Base-by-base conservation (phyloP, 106 monocot species). In the Phalaenopsis aphrodite region DNA sequence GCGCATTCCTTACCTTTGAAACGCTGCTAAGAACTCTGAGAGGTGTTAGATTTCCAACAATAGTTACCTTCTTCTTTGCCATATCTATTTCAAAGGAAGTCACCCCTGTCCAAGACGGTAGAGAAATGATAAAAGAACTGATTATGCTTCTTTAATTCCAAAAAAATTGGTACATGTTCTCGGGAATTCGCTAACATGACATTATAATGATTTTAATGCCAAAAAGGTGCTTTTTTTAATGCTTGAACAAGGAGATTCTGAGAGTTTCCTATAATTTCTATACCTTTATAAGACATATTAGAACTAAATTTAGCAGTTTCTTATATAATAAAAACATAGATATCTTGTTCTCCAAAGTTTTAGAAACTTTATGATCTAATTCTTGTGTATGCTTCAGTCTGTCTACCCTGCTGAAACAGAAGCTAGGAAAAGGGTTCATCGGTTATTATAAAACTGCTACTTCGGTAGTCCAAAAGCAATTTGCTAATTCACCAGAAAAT, bases 1-100 rank as follows among this genome's bases (percentile, higher is more conserved):
- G 75, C 1, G 90, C 90, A 49, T 87, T 91, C 80, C 91, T 94
- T 66, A 94, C 88, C 86, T 91, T 94, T 37, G 94, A 91, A 55
- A 94, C 78, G 79, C 91, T 94, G 56, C 82, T 86, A 39, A 94
- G 91, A n/a, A 94, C 89, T 0, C 86, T 84, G 18, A 94, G 61
- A 10, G 94, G 91, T 41, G 94, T 91, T 76, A 94, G 81, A 41
- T 91, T 83, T 52, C 94, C 94, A 49, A 84, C 41, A 79, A 94
- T 83, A 4, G 91, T 94, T 80, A 91, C 94, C 85, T 89, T 94
- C 89, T 94, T 94, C 77, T 69, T 78, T 48, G 69, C 76, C 55
- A 87, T 84, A 23, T 94, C 94, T 72, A 89, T 91, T 66, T 64
- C 74, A 83, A 86, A 93, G 19, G 90, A 90, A 49, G 77, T 93